phyloP scores from a whole-genome alignment of 2,329 filamentous ascomycete genomes.

The Venturia carpophila region DNA sequence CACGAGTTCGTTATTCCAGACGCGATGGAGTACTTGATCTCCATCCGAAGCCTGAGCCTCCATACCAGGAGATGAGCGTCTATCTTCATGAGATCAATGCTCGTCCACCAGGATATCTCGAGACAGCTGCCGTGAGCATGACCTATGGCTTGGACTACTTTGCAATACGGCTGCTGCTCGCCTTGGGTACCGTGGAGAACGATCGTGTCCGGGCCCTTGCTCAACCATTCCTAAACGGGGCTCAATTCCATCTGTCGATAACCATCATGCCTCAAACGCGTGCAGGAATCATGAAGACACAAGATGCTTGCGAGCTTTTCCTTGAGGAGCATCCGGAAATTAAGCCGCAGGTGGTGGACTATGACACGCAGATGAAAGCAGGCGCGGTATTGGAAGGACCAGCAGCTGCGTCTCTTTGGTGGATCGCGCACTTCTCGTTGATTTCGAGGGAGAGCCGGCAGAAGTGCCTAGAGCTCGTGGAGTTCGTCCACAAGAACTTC shows the following conservation, averaged over 20 bases:
- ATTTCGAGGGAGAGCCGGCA: conserved; percentile 17
- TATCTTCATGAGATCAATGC: conserved; percentile 26
- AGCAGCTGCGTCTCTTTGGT: conserved; percentile 13
- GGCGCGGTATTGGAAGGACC: conserved; percentile 19
- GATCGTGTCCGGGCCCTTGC: conserved; percentile 21
- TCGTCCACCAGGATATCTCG: conserved; percentile 23
- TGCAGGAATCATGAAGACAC: conserved; percentile 19
- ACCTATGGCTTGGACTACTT: conserved; percentile 26
- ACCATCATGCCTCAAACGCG: conserved; percentile 17
- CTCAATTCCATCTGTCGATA: conserved; percentile 20
- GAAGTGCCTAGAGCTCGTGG: conserved; percentile 14
- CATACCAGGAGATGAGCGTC: conserved; percentile 11
- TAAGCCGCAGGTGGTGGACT: conserved; percentile 12
- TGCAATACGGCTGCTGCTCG: conserved; percentile 20
- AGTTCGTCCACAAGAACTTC: conserved; percentile 14
- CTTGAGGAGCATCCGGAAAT: conserved; percentile 17
- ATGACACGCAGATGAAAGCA: conserved; percentile 14
- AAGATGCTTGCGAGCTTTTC: conserved; percentile 17
- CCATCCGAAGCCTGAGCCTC: background rate
- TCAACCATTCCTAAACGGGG: conserved; percentile 21
- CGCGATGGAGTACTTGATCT: conserved; percentile 22
- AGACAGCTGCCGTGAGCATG: conserved; percentile 14
- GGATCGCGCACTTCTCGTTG: conserved; percentile 19
- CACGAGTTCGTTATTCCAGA: conserved; percentile 20
- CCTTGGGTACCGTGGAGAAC: conserved; percentile 21